phyloP scores from a whole-genome alignment of 2,329 filamentous ascomycete species.

The Tolypocladium ovalisporum region DNA sequence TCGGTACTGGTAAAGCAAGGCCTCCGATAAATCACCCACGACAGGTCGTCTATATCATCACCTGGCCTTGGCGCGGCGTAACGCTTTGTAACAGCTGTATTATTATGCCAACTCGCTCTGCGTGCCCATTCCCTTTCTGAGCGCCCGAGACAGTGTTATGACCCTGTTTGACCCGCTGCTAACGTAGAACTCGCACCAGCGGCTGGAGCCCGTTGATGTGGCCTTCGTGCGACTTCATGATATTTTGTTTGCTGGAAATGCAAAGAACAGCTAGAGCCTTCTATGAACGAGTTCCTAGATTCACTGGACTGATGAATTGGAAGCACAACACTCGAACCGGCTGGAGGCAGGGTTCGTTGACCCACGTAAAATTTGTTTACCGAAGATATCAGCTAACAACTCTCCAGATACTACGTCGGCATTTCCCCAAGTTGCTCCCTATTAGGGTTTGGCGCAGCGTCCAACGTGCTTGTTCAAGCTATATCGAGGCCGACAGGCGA shows the following conservation, averaged over 20 bases:
- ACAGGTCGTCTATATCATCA: slow-evolving; percentile 82
- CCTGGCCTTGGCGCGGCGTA: slow-evolving; percentile 62
- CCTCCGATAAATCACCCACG: slow-evolving; percentile 63
- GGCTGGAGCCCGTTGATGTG: slow-evolving; percentile 35
- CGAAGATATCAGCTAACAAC: background rate
- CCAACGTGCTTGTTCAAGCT: slow-evolving; percentile 33
- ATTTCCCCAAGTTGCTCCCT: slow-evolving; percentile 21
- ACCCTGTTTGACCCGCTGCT: slow-evolving; percentile 56
- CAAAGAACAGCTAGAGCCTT: slow-evolving; percentile 31
- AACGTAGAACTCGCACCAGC: slow-evolving; percentile 18
- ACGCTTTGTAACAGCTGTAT: slow-evolving; percentile 59
- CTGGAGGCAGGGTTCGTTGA: slow-evolving; percentile 30
- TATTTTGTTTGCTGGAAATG: slow-evolving; percentile 46
- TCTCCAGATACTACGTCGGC: slow-evolving; percentile 18
- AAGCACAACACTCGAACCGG: slow-evolving; percentile 36
- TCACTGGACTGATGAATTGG: slow-evolving; percentile 48
- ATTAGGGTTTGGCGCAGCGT: slow-evolving; percentile 23
- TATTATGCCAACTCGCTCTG: slow-evolving; percentile 63
- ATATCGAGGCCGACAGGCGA: slow-evolving; percentile 20
- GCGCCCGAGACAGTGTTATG: slow-evolving; percentile 58
- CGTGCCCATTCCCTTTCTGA: slow-evolving; percentile 54
- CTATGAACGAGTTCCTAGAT: slow-evolving; percentile 37
- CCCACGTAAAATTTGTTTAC: background rate
- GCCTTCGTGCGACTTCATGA: slow-evolving; percentile 54
- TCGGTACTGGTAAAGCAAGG: slow-evolving; percentile 74